These are phyloP conservation scores for Leishmania amazonensis DNA, from an alignment of 208 protist genomes.

Conservation along the genomic window DNA sequence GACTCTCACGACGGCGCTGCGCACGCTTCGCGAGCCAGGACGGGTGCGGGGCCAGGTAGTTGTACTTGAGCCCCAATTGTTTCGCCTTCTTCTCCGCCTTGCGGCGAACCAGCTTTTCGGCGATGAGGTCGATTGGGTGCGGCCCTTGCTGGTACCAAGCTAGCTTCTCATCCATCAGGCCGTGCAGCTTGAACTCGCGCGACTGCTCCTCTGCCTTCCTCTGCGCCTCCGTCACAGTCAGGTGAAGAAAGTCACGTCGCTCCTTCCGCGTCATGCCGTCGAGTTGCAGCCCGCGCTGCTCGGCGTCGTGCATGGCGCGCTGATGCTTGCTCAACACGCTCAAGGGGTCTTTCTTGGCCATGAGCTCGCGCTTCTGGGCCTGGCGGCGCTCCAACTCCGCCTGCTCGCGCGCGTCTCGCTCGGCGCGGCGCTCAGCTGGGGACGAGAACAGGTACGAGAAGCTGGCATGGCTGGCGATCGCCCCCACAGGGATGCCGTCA, in stretches of 20 bases:
- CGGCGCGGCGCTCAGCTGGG: conserved; percentile 69
- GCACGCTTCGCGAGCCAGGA: conserved; percentile 86
- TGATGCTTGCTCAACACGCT: conserved; percentile 80
- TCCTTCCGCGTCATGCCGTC: conserved; percentile 89
- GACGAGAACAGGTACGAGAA: conserved; percentile 89
- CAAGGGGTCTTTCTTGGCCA: conserved; percentile 38
- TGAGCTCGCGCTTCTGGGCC: conserved; percentile 22
- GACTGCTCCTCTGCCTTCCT: conserved; percentile 59
- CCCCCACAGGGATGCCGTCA: conserved; percentile 29
- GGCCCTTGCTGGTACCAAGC: conserved; percentile 92
- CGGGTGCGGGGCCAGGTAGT: conserved; percentile 83
- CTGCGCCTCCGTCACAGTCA: conserved; percentile 74
- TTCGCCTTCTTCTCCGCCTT: conserved; percentile 87
- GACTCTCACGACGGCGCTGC: conserved; percentile 55
- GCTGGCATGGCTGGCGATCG: conserved; percentile 19
- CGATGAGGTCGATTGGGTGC: conserved; percentile 84
- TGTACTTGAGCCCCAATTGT: conserved; percentile 80
- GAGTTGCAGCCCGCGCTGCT: conserved; percentile 65
- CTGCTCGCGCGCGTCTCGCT: conserved; percentile 49
- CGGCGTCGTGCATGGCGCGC: conserved; percentile 55
- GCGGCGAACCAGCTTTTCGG: conserved; percentile 74
- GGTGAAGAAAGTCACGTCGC: conserved; percentile 66
- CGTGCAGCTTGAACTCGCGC: conserved; percentile 71
- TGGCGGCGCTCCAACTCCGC: conserved; percentile 30
- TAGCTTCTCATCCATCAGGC: conserved; percentile 83